Percentiles rank a stretch among this genome's conserved stretches.
Evolutionary conservation across 1,139 yeast genomes (phyloP).

Genomic region (Suhomyces anneliseae): DNA sequence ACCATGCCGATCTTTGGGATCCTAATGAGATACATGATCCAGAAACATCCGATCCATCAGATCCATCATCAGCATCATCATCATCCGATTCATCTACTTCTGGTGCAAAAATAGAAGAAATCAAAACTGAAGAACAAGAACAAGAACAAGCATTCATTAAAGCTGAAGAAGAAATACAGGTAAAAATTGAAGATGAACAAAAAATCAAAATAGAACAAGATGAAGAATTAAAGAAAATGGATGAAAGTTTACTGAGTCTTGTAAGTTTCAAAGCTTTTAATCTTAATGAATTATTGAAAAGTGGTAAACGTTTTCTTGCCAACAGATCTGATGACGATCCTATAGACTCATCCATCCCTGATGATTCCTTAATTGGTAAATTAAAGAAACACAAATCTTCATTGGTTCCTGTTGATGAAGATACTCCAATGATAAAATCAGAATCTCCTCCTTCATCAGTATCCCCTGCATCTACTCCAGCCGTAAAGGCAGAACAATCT

Average conservation of each 20-base stretch:
- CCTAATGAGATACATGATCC: constrained; percentile 49
- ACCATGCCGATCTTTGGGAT: constrained; percentile 79
- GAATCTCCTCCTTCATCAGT: constrained; percentile 14
- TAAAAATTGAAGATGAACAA: constrained; percentile 22
- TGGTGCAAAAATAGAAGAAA: background rate
- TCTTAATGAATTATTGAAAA: constrained; percentile 59
- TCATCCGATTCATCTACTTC: background rate
- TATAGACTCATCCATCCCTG: constrained; percentile 18
- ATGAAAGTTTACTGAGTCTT: constrained; percentile 48
- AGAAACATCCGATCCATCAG: no score
- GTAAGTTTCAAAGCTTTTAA: constrained; percentile 65
- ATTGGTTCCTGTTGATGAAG: constrained; percentile 13
- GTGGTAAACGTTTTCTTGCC: constrained; percentile 73
- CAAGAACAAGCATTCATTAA: constrained; percentile 1
- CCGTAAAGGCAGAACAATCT: constrained; percentile 13
- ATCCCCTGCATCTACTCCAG: constrained; percentile 18
- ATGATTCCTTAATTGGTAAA: constrained; percentile 29
- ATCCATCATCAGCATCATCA: background rate
- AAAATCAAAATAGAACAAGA: constrained; percentile 45
- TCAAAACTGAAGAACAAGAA: background rate
- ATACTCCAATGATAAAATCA: constrained; percentile 15
- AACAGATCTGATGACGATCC: constrained; percentile 48
- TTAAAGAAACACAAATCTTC: constrained; percentile 40
- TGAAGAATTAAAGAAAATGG: constrained; percentile 47
- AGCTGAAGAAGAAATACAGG: constrained; percentile 15